Percentiles rank a stretch among this genome's conserved stretches.
Evolutionary conservation across 2,329 filamentous ascomycete species (phyloP).

Genomic region (Calonectria honghensis): DNA sequence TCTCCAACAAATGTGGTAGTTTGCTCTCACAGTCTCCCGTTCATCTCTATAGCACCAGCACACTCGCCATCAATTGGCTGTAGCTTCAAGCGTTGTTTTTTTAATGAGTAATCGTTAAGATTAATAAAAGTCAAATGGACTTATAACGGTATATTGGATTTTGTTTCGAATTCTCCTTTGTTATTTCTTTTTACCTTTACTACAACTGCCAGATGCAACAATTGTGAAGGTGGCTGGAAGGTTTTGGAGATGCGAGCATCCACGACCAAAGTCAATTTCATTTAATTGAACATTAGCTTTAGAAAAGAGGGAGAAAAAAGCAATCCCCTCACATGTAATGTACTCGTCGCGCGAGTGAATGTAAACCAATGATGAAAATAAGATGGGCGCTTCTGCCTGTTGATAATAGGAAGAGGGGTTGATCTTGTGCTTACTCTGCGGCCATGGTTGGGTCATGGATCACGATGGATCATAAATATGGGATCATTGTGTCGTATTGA

Average conservation of each 20-base stretch:
- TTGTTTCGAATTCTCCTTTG: background rate
- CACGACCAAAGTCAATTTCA: background rate
- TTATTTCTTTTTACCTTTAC: background rate
- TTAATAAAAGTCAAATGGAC: background rate
- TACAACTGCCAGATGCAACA: background rate
- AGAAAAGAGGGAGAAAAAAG: no score
- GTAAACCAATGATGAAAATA: background rate
- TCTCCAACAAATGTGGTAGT: no score
- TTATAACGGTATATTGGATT: background rate
- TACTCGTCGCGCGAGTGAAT: background rate
- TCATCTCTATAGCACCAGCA: no score
- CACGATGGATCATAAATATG: conserved; percentile 21
- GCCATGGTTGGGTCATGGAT: conserved; percentile 40
- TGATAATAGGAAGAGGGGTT: conserved; percentile 3
- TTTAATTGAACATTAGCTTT: background rate
- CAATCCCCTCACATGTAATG: background rate
- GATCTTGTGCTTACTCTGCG: conserved; percentile 8
- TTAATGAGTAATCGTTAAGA: background rate
- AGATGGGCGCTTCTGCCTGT: conserved; percentile 43
- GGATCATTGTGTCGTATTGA: conserved; percentile 24
- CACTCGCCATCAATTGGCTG: background rate
- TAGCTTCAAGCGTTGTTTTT: background rate
- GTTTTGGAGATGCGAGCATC: background rate
- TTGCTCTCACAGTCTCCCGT: no score
- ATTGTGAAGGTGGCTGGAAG: background rate